Conservation (phyloP, 306 rosid genomes). For the Cicer chorassanicum region DNA sequence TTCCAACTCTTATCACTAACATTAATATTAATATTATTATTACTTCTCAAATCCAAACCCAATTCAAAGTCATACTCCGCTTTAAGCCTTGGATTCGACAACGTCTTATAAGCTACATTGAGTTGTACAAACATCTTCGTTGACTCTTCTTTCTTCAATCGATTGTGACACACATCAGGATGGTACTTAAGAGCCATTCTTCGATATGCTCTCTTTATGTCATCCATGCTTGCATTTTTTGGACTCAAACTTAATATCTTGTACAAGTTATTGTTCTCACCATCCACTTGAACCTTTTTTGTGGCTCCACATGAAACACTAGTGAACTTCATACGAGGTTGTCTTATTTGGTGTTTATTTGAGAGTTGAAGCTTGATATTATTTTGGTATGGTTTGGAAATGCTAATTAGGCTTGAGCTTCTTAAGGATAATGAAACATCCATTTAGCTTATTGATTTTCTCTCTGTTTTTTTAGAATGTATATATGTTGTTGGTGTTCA, state of each 20-base stretch:
- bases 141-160: slow-evolving; percentile 53
- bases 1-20: too few species aligned
- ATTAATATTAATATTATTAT: too few species aligned
- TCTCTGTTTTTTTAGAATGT: neutral
- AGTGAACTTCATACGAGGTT: neutral
- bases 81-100: slow-evolving; percentile 59
- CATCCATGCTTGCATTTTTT: slow-evolving; percentile 49
- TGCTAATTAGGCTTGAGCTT: slow-evolving; percentile 28
- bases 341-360: slow-evolving; percentile 2
- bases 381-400: neutral
- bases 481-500: too few species aligned
- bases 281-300: neutral
- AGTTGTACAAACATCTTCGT: slow-evolving; percentile 61
- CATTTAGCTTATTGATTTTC: slow-evolving; percentile 31
- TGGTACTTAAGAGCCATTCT: slow-evolving; percentile 65
- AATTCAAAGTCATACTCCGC: slow-evolving; percentile 55
- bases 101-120: slow-evolving; percentile 61
- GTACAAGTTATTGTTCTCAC: slow-evolving; percentile 48
- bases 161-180: slow-evolving; percentile 56
- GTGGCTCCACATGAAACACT: slow-evolving; percentile 46
- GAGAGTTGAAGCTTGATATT: neutral
- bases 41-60: slow-evolving; percentile 46
- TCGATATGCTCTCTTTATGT: slow-evolving; percentile 68
- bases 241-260: slow-evolving; percentile 54
- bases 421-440: slow-evolving; percentile 26